phyloP scores from a whole-genome alignment of 2,329 filamentous ascomycete genomes.

The Hypoxylon rubiginosum region DNA sequence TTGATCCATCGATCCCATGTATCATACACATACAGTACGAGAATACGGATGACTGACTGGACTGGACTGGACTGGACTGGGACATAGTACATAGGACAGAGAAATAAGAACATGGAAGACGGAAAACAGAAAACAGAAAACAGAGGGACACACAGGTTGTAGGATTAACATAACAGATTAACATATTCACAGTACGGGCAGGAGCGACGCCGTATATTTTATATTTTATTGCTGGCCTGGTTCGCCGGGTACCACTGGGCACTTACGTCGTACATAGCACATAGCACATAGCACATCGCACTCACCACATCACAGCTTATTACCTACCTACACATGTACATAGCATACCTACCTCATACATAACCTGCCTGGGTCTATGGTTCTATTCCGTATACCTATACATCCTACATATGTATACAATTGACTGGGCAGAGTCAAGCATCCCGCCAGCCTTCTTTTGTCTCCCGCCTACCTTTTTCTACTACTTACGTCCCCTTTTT shows the following conservation, averaged over 20 bases:
- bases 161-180: not conserved
- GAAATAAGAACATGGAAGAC: too few species aligned
- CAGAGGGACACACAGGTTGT: not conserved
- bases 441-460: slow-evolving; percentile 32
- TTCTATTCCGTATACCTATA: not conserved
- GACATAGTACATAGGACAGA: not conserved
- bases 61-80: not conserved
- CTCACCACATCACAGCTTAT: slow-evolving; percentile 1
- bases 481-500: not conserved
- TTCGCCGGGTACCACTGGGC: not conserved
- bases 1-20: not conserved
- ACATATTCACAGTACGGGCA: not conserved
- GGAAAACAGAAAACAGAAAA: not conserved
- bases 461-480: slow-evolving; percentile 28
- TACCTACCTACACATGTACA: not conserved
- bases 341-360: not conserved
- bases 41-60: not conserved
- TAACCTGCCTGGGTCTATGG: not conserved
- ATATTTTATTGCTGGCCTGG: not conserved
- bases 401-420: slow-evolving; percentile 9
- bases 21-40: slow-evolving; percentile 6
- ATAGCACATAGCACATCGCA: not conserved
- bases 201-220: not conserved
- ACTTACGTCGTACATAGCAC: too few species aligned
- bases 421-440: slow-evolving; percentile 25